Base-by-base conservation (phyloP, 2,329 filamentous ascomycete species). In the Venturia effusa region DNA sequence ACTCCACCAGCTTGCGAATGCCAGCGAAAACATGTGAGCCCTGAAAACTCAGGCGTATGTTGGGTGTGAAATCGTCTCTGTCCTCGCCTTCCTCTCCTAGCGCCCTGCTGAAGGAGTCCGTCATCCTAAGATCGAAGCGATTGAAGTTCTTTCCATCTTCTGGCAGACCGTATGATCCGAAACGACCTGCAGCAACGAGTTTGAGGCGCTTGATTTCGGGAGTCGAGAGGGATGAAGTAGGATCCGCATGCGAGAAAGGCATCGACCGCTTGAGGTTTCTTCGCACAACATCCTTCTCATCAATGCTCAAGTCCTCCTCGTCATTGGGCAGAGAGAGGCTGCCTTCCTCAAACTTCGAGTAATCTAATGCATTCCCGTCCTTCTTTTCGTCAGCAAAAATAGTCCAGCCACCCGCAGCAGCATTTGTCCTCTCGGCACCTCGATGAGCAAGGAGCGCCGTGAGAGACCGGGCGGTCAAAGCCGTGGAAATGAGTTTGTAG, bases 1-100 rank as follows among this genome's bases (percentile, higher is more conserved):
- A 77, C 73, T 95, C 90, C 0, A 93, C 88, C 39, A 96, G 79
- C 70, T 88, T 85, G 59, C 90, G 82, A 30, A 96, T 80, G 0
- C 92, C 92, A 0, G 87, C 87, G 75, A 95, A 93, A 2, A 96
- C 86, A 71, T 96, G 90, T 0, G 81, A 74, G 0, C 92, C 92
- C 45, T 87, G 83, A 66, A 96, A 89, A 0, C 84, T 86, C 11
- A 96, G 74, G 24, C 82, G 81, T 22, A 90, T 76, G 61, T 80
- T 78, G 0, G 86, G 86, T n/a, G 77, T 76, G 81, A 84, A 88
- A 13, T 66, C 60, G 2, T 11, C 67, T 34, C 19, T 66, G 63
- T 15, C 67, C 57, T 60, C 69, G 11, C 22, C 59, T 57, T 65
- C 62, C 7, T 22, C 24, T 37, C 30, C 60, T 19, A 34, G 22